Conservation (phyloP, 768 basidiomycete species). For the Termitomyces sp. region DNA sequence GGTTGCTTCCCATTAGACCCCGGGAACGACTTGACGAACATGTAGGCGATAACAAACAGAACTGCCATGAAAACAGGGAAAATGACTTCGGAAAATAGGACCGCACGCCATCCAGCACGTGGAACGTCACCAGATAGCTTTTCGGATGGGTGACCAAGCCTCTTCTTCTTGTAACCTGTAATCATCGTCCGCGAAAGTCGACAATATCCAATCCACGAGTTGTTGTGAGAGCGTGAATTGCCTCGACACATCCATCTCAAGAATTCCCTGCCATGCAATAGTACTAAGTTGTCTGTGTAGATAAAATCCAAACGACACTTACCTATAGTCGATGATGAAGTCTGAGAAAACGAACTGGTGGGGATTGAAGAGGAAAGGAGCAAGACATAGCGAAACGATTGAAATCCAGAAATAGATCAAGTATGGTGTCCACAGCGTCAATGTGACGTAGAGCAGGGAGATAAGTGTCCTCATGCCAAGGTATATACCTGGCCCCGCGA, state of each 20-base stretch:
- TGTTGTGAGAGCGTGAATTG: slow-evolving; percentile 94
- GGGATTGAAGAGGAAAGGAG: slow-evolving; percentile 99
- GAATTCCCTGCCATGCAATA: slow-evolving; percentile 68
- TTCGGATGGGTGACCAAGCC: slow-evolving; percentile 94
- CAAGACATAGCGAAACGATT: slow-evolving; percentile 85
- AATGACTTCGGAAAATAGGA: slow-evolving; percentile 83
- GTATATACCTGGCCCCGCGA: slow-evolving; percentile 98
- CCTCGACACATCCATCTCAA: slow-evolving; percentile 99
- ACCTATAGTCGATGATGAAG: slow-evolving; percentile 95
- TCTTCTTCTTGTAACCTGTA: slow-evolving; percentile 99
- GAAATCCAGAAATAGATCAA: slow-evolving; percentile 99
- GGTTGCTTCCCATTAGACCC: slow-evolving; percentile 55
- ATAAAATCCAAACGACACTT: slow-evolving; percentile 15
- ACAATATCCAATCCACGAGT: slow-evolving; percentile 99
- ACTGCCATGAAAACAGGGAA: slow-evolving; percentile 85
- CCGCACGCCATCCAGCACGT: slow-evolving; percentile 89
- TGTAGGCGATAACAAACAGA: slow-evolving; percentile 84
- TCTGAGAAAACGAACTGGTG: slow-evolving; percentile 98
- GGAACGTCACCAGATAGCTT: slow-evolving; percentile 96
- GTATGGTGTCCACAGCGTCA: slow-evolving; percentile 89
- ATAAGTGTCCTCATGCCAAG: slow-evolving; percentile 92
- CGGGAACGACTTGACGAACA: slow-evolving; percentile 91
- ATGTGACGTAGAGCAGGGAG: slow-evolving; percentile 90
- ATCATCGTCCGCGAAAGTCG: slow-evolving; percentile 97
- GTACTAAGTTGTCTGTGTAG: slow-evolving; percentile 1